Evolutionary conservation across 495 filamentous ascomycete genomes (phyloP).

Genomic region (Xylaria scruposa): DNA sequence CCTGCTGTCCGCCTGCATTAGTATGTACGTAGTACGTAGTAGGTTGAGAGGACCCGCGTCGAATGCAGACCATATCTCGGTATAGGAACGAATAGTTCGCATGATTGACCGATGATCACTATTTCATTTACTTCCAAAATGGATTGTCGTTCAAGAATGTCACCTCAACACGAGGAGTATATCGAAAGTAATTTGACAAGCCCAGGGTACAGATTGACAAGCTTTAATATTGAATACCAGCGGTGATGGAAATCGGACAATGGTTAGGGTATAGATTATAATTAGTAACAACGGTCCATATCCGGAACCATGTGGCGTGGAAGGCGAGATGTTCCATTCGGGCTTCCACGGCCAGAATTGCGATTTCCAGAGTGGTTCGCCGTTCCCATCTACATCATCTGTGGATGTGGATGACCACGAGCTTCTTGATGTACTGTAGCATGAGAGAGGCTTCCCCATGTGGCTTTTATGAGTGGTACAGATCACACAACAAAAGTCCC

Average conservation of each 20-base stretch:
- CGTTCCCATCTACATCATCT: neutral
- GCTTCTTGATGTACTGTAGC: neutral
- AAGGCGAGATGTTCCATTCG: constrained; percentile 4
- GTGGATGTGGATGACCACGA: neutral
- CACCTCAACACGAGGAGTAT: constrained; percentile 5
- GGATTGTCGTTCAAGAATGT: neutral
- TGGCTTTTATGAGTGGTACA: neutral
- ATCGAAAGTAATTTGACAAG: constrained; percentile 7
- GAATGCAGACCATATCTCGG: constrained; percentile 10
- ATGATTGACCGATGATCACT: constrained; percentile 10
- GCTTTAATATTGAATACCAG: neutral
- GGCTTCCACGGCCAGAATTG: neutral
- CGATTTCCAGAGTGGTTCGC: neutral
- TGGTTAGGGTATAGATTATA: neutral
- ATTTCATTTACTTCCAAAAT: constrained; percentile 6
- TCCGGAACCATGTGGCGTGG: constrained; percentile 9
- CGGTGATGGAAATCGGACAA: neutral
- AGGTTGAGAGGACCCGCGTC: constrained; percentile 8
- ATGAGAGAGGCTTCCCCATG: neutral
- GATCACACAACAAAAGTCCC: constrained; percentile 2
- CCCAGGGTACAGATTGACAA: neutral
- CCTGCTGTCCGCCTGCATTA: constrained; percentile 10
- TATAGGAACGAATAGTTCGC: neutral
- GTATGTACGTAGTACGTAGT: neutral
- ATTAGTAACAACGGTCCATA: constrained; percentile 8